These are phyloP conservation scores for Hypsizygus ulmarius DNA, from an alignment of 1,284 basidiomycete species.

Conservation along the genomic window DNA sequence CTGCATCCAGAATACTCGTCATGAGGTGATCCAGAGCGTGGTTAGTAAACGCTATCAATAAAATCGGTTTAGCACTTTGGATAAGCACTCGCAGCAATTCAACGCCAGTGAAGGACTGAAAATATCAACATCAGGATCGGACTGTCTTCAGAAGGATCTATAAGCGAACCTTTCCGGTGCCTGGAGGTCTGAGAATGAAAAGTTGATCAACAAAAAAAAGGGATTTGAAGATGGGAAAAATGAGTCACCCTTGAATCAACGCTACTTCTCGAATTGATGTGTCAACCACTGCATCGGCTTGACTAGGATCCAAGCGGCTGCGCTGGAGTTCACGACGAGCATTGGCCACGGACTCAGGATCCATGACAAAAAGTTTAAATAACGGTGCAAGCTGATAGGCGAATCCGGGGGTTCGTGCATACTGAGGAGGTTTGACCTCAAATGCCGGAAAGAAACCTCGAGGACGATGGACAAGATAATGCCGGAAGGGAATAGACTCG, in stretches of 20 bases:
- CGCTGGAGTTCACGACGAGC: slow-evolving; percentile 41
- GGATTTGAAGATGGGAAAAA: neutral
- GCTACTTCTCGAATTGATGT: slow-evolving; percentile 56
- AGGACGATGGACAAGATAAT: slow-evolving; percentile 46
- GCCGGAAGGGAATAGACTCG: slow-evolving; percentile 48
- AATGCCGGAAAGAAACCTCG: slow-evolving; percentile 28
- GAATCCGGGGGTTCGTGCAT: slow-evolving; percentile 48
- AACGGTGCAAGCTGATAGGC: slow-evolving; percentile 44
- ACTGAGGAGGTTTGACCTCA: slow-evolving; percentile 46
- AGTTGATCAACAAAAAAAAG: slow-evolving; percentile 2
- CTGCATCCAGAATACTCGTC: slow-evolving; percentile 54
- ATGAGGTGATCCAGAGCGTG: slow-evolving; percentile 75
- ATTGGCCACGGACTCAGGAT: slow-evolving; percentile 35
- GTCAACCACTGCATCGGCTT: slow-evolving; percentile 65
- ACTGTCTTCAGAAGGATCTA: neutral
- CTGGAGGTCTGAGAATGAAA: slow-evolving; percentile 54
- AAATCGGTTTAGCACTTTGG: slow-evolving; percentile 51
- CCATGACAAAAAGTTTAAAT: slow-evolving; percentile 35
- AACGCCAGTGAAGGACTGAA: slow-evolving; percentile 62
- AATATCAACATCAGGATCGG: neutral
- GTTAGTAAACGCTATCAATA: slow-evolving; percentile 74
- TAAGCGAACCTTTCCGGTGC: slow-evolving; percentile 63
- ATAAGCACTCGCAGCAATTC: slow-evolving; percentile 65
- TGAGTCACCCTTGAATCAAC: slow-evolving; percentile 66
- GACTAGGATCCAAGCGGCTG: slow-evolving; percentile 62